These are phyloP conservation scores for Senna tora DNA, from an alignment of 306 rosid genomes.

Conservation along the genomic window DNA sequence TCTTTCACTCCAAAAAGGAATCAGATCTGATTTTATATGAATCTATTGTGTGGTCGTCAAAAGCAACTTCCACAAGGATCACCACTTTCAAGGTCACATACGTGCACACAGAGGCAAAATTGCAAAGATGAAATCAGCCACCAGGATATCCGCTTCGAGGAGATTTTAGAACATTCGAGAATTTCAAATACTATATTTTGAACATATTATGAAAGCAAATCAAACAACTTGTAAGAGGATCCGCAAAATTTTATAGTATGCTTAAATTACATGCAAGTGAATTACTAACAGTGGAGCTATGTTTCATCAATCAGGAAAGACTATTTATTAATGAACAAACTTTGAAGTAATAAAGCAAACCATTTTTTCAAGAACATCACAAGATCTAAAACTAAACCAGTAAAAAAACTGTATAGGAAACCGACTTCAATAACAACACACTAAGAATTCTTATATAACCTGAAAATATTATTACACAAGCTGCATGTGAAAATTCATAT, in stretches of 20 bases:
- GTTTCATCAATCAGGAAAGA: not conserved
- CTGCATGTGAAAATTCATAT: not conserved
- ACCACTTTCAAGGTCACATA: conserved; percentile 1
- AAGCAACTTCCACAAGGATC: not conserved
- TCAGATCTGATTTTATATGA: conserved; percentile 8
- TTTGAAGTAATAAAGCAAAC: not conserved
- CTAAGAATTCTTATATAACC: not conserved
- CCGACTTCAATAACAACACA: not conserved
- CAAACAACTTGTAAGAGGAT: not conserved
- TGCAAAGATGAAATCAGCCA: not conserved
- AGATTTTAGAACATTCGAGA: not conserved
- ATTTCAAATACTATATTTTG: not conserved
- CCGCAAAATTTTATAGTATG: conserved; percentile 6
- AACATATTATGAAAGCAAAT: not conserved
- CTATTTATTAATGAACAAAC: not conserved
- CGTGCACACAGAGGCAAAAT: not conserved
- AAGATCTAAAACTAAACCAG: not conserved
- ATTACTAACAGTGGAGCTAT: not conserved
- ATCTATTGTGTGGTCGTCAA: not conserved
- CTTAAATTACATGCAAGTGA: not conserved
- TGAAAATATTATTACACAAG: not conserved
- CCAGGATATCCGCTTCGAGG: not conserved
- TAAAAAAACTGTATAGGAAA: not conserved
- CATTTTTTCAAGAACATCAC: not conserved
- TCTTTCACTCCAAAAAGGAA: not conserved